Percentiles rank a stretch among this genome's conserved stretches.
Conservation (phyloP, 2,329 filamentous ascomycete genomes). For the Xylariaceae sp. region DNA sequence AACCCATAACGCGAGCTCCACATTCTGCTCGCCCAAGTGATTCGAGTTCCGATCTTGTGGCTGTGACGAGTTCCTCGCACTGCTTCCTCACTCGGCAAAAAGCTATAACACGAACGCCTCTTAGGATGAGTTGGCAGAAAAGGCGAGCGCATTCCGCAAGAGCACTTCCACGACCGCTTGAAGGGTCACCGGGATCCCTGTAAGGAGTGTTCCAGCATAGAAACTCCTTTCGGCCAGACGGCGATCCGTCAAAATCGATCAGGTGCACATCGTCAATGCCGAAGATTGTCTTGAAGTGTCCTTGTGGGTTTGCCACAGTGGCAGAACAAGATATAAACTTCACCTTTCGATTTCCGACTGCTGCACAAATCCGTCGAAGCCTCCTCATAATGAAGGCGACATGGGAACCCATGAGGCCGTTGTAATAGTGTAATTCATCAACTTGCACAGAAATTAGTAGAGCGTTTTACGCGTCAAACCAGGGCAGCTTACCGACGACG, state of each 20-base stretch:
- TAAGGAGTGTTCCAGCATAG: constrained; percentile 97
- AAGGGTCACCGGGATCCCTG: constrained; percentile 85
- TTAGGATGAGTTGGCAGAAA: constrained; percentile 86
- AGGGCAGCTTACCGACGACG: constrained; percentile 67
- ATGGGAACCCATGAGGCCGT: constrained; percentile 91
- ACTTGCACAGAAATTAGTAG: constrained; percentile 49
- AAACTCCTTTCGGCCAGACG: constrained; percentile 91
- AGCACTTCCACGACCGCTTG: constrained; percentile 82
- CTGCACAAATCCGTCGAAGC: constrained; percentile 84
- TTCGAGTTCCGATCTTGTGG: constrained; percentile 79
- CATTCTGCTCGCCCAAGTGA: constrained; percentile 76
- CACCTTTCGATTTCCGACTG: constrained; percentile 82
- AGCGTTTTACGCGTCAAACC: constrained; percentile 30
- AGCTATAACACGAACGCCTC: constrained; percentile 89
- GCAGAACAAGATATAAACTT: constrained; percentile 96
- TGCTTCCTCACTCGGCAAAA: constrained; percentile 89
- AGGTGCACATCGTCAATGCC: constrained; percentile 81
- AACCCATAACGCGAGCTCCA: constrained; percentile 85
- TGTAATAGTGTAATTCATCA: constrained; percentile 94
- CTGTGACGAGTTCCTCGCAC: constrained; percentile 82
- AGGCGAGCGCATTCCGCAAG: constrained; percentile 86
- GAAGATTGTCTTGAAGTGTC: constrained; percentile 95
- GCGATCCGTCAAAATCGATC: constrained; percentile 91
- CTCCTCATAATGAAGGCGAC: constrained; percentile 94
- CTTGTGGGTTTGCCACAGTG: constrained; percentile 88